Evolutionary conservation across 2,329 filamentous ascomycete genomes (phyloP).

Genomic region (Phialophora expanda): DNA sequence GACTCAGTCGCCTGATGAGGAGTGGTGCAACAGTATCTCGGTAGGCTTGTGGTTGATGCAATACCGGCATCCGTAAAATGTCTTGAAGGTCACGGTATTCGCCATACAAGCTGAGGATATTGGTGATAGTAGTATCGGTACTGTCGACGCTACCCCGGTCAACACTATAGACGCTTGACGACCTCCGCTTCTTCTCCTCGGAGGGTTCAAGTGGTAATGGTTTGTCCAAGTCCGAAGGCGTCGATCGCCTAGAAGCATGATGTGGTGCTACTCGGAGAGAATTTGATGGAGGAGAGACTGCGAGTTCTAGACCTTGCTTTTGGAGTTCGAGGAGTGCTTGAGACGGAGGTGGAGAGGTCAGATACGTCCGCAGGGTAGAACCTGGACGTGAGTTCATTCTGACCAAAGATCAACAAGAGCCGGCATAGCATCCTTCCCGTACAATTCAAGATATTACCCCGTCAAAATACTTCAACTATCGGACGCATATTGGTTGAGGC

Average conservation of each 20-base stretch:
- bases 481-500: neutral
- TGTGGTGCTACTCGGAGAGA: slow-evolving; percentile 21
- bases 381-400: slow-evolving; percentile 26
- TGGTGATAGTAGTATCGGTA: slow-evolving; percentile 37
- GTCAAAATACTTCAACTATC: neutral
- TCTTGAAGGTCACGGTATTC: slow-evolving; percentile 32
- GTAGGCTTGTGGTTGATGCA: slow-evolving; percentile 37
- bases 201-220: slow-evolving; percentile 34
- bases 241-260: slow-evolving; percentile 28
- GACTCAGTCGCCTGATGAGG: slow-evolving; percentile 40
- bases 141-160: slow-evolving; percentile 31
- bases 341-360: slow-evolving; percentile 35
- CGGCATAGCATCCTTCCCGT: slow-evolving; percentile 7
- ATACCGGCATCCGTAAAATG: slow-evolving; percentile 11
- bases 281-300: slow-evolving; percentile 18
- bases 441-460: neutral
- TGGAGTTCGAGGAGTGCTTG: slow-evolving; percentile 35
- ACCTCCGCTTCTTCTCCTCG: slow-evolving; percentile 27
- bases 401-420: neutral
- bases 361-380: slow-evolving; percentile 22
- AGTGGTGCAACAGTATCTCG: slow-evolving; percentile 38
- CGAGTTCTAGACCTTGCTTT: slow-evolving; percentile 35
- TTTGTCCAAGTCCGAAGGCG: slow-evolving; percentile 34
- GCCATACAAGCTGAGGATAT: slow-evolving; percentile 38
- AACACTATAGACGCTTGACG: slow-evolving; percentile 37